These are phyloP conservation scores for Lachancea thermotolerans DNA, from an alignment of 805 yeast genomes.

Conservation along the genomic window DNA sequence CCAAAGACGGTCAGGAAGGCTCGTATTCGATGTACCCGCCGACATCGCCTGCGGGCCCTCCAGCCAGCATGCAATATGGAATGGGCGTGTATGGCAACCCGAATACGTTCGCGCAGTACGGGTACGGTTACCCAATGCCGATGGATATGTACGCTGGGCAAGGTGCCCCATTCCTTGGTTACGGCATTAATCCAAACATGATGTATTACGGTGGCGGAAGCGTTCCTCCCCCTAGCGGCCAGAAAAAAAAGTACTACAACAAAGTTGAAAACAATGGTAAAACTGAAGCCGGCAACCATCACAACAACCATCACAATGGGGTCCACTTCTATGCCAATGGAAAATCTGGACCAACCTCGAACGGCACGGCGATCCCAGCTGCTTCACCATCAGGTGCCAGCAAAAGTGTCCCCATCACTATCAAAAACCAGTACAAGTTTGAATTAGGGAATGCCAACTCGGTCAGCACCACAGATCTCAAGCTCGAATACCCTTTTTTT, in stretches of 20 bases:
- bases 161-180: slow-evolving; percentile 9
- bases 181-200: slow-evolving; percentile 24
- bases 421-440: slow-evolving; percentile 11
- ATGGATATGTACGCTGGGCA: slow-evolving; percentile 14
- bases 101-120: slow-evolving; percentile 7
- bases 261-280: slow-evolving; percentile 6
- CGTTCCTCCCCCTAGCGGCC: slow-evolving; percentile 6
- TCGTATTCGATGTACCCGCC: slow-evolving; percentile 32
- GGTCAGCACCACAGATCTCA: slow-evolving; percentile 10
- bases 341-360: not conserved
- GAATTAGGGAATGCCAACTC: slow-evolving; percentile 9
- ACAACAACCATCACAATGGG: slow-evolving; percentile 13
- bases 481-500: slow-evolving; percentile 25
- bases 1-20: slow-evolving; percentile 20
- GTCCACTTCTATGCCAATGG: slow-evolving; percentile 6
- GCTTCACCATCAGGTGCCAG: not conserved
- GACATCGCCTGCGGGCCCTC: slow-evolving; percentile 25
- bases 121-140: slow-evolving; percentile 18
- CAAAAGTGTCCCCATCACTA: slow-evolving; percentile 7
- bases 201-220: slow-evolving; percentile 17
- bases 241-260: slow-evolving; percentile 7
- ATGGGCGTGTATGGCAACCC: slow-evolving; percentile 9
- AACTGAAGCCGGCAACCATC: slow-evolving; percentile 9
- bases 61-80: slow-evolving; percentile 22
- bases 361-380: slow-evolving; percentile 2